Percentiles rank a stretch among this genome's conserved stretches.
phyloP scores from a whole-genome alignment of 2,329 filamentous ascomycete genomes.

The Scytalidium sp. region DNA sequence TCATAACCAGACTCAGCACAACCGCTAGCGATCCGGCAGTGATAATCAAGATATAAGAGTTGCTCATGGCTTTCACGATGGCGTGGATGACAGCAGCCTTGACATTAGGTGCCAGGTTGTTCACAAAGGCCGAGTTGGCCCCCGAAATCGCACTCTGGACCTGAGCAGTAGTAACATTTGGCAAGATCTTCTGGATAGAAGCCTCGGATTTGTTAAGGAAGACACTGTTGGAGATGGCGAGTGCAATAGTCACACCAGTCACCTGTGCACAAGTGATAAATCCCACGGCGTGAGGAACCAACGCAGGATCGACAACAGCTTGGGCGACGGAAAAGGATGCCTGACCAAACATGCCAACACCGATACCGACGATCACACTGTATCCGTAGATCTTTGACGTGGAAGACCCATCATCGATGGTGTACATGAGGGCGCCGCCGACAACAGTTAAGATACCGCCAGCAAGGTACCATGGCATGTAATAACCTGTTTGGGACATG shows the following conservation, averaged over 20 bases:
- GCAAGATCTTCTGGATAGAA: conserved; percentile 25
- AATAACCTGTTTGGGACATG: conserved; percentile 33
- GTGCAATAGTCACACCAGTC: conserved; percentile 31
- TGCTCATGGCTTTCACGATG: conserved; percentile 30
- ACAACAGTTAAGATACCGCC: conserved; percentile 32
- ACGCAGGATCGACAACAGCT: conserved; percentile 27
- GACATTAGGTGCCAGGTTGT: conserved; percentile 10
- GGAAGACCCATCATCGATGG: conserved; percentile 24
- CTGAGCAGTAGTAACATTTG: conserved; percentile 17
- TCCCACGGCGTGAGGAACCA: conserved; percentile 32
- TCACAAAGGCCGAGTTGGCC: conserved; percentile 19
- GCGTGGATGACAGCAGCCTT: conserved; percentile 24
- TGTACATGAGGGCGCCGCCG: conserved; percentile 29
- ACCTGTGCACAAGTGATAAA: conserved; percentile 37
- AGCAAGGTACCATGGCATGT: conserved; percentile 35
- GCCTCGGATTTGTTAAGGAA: conserved; percentile 33
- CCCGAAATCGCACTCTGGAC: conserved; percentile 29
- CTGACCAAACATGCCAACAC: conserved; percentile 34
- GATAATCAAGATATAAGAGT: conserved; percentile 31
- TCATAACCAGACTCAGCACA: conserved; percentile 30
- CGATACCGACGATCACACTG: conserved; percentile 36
- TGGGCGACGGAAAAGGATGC: conserved; percentile 35
- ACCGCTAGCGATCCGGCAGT: conserved; percentile 28
- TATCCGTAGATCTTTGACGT: conserved; percentile 30
- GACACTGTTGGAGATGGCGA: conserved; percentile 34